phyloP scores from a whole-genome alignment of 225 moss, liverwort and hornwort species.

The Climacium dendroides region DNA sequence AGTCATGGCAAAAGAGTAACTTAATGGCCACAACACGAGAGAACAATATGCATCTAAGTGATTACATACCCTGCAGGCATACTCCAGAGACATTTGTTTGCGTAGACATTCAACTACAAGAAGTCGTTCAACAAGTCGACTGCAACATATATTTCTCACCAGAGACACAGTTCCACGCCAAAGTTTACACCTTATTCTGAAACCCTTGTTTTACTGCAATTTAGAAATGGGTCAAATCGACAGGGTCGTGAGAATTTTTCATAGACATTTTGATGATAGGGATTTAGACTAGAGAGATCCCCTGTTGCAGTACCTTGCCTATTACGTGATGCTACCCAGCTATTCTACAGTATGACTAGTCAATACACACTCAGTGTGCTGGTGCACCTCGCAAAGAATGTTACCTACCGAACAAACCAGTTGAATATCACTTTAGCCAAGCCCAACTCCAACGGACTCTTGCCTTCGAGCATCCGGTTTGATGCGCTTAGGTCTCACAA shows the following conservation, averaged over 20 bases:
- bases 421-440: background rate
- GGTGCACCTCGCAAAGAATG: slow-evolving; percentile 1
- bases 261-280: background rate
- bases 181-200: background rate
- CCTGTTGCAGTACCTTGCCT: slow-evolving; percentile 1
- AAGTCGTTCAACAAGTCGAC: background rate
- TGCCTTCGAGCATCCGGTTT: slow-evolving; percentile 42
- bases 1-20: background rate
- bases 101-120: background rate
- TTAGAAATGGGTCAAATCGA: background rate
- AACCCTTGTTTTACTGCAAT: slow-evolving; percentile 12
- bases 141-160: background rate
- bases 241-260: background rate
- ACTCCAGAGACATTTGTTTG: background rate
- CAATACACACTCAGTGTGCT: background rate
- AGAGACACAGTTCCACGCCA: background rate
- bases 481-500: slow-evolving; percentile 68
- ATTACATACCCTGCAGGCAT: background rate
- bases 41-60: background rate
- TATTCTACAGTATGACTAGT: slow-evolving; percentile 15
- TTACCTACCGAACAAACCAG: slow-evolving; percentile 1
- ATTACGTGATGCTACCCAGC: background rate
- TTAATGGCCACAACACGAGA: background rate
- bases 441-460: slow-evolving; percentile 36
- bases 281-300: background rate